Evolutionary conservation across 768 basidiomycete genomes (phyloP), one percentile per base, ranked within the genome.

Genomic region (Termitomyces sp.): DNA sequence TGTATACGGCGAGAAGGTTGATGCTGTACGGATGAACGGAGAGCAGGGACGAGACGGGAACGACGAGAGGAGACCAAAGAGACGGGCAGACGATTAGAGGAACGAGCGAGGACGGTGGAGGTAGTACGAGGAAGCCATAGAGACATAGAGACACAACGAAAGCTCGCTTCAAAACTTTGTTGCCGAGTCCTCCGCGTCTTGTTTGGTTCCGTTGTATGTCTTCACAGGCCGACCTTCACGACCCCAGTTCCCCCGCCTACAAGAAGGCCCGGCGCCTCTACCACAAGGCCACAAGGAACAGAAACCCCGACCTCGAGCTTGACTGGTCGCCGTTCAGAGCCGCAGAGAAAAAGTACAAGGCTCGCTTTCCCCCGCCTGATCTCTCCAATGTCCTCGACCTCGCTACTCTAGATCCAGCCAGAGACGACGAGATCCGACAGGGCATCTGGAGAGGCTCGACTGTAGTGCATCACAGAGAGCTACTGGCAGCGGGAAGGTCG

Each of bases 261-360:
- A 89, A 81, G 64, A 79, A 76, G 63, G 78, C 89, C 0, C 75
- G 77, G 32, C 74, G 81, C 56, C 83, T 79, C 49, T 78, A 85
- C 68, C 62, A 75, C 61, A 90, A 84, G 68, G 75, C 86, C 0
- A 86, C 84, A 9, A 82, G 72, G 60, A 80, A 83, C 64, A 79
- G 83, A 65, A 70, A 69, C 13, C 65, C 65, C 0, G 71, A 76
- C 28, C 59, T 74, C 7, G 79, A 83, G n/a, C 60, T 69, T 11
- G 77, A 79, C 46, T 90, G 88, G 88, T 83, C 90, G 0, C 79
- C 87, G 0, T 93, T 93, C 68, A 77, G 92, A 65, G 79, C 79
- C 0, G 84, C 84, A 26, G 92, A 94, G 71, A 94, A 94, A 71
- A 80, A 75, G 44, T 94, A 81, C 78, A 94, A 92, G 70, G 77